Conservation (phyloP, 352 stramenopile species). For the Pythium grandisporangium region DNA sequence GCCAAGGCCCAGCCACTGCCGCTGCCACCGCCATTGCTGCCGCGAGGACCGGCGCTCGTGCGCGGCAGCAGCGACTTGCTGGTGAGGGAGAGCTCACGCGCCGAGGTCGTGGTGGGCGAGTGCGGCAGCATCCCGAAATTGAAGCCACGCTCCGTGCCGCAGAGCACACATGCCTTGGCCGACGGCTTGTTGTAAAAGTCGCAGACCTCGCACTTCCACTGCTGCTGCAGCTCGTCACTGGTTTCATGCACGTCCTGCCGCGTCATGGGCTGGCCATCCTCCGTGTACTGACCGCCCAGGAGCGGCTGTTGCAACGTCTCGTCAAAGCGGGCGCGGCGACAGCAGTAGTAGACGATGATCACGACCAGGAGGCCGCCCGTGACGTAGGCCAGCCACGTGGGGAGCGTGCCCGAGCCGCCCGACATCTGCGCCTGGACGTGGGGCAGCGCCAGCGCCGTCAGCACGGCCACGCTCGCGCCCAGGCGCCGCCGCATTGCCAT, state of each 20-base stretch:
- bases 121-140: conserved; percentile 34
- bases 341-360: conserved; percentile 88
- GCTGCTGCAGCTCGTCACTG: conserved; percentile 65
- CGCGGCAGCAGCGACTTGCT: conserved; percentile 20
- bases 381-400: conserved; percentile 78
- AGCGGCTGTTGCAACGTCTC: conserved; percentile 82
- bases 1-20: conserved; percentile 4
- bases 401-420: conserved; percentile 35
- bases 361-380: conserved; percentile 74
- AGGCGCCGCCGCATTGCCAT: too few relatives aligned
- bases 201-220: conserved; percentile 85
- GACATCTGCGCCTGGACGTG: too few relatives aligned
- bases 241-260: conserved; percentile 81
- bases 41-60: too few relatives aligned
- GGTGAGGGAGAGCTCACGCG: conserved; percentile 27
- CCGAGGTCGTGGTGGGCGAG: conserved; percentile 15
- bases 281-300: conserved; percentile 79
- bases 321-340: conserved; percentile 74
- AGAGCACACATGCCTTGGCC: conserved; percentile 64
- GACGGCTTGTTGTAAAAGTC: conserved; percentile 86
- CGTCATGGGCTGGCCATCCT: conserved; percentile 81
- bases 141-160: conserved; percentile 76
- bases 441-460: too few relatives aligned
- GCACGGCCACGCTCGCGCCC: too few relatives aligned
- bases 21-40: too few relatives aligned